Conservation (phyloP, 75 land plant genomes). For the Isoetes taiwanensis region DNA sequence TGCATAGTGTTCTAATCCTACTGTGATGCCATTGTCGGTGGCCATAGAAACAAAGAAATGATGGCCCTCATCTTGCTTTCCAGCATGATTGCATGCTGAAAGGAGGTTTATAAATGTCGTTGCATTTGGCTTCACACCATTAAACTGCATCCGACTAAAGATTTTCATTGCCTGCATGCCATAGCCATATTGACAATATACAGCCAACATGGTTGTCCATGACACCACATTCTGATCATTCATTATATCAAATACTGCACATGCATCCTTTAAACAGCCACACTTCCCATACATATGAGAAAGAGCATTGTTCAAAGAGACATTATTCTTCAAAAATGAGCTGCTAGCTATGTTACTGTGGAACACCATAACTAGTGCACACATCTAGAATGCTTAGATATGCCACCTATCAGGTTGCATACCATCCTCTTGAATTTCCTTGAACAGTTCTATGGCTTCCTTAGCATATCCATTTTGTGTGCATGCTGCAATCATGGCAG, state of each 20-base stretch:
- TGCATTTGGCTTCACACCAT: too few species aligned
- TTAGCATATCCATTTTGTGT: too few species aligned
- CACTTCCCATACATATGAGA: constrained; percentile 1
- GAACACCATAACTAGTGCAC: too few species aligned
- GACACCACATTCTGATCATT: not conserved
- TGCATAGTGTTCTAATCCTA: constrained; percentile 29
- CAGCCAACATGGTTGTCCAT: not conserved
- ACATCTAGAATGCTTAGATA: too few species aligned
- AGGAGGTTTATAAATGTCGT: too few species aligned
- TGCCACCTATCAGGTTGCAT: too few species aligned
- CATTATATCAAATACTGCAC: not conserved
- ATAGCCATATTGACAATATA: not conserved
- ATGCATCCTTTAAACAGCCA: not conserved
- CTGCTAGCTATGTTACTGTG: too few species aligned
- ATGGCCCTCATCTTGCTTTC: constrained; percentile 1
- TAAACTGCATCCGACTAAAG: not conserved
- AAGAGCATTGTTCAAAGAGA: constrained; percentile 23
- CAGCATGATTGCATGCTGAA: constrained; percentile 30
- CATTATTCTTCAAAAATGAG: too few species aligned
- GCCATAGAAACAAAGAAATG: constrained; percentile 6
- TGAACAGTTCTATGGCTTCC: too few species aligned
- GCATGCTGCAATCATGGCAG: too few species aligned
- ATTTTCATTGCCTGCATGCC: not conserved
- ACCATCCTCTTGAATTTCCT: too few species aligned
- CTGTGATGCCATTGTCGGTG: constrained; percentile 9